A percentile compares a stretch with the other conserved stretches of the same genome.
These are phyloP conservation scores for Populus pruinosa DNA, from an alignment of 345 rosid genomes.

Conservation along the genomic window DNA sequence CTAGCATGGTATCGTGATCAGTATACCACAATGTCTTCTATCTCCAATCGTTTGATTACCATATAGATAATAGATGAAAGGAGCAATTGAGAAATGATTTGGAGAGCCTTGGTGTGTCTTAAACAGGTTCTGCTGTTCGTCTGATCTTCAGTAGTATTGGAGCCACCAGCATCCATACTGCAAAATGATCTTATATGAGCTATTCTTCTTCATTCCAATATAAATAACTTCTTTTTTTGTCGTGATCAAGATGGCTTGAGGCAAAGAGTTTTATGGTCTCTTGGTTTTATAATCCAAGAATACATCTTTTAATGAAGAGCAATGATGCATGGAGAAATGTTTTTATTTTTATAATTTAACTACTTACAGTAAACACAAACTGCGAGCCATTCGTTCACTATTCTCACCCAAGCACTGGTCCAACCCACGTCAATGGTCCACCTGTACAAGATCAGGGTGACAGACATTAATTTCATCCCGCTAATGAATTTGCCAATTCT, in stretches of 20 bases:
- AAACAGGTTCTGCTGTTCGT: constrained; percentile 36
- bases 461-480: too few relatives aligned
- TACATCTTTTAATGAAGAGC: too few relatives aligned
- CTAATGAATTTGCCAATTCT: too few relatives aligned
- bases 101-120: neutral
- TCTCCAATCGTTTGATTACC: neutral
- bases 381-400: constrained; percentile 92
- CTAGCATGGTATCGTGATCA: neutral
- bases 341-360: neutral
- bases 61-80: constrained; percentile 6
- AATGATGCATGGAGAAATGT: too few relatives aligned
- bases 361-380: constrained; percentile 84
- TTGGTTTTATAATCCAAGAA: neutral
- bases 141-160: constrained; percentile 57
- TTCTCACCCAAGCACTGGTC: constrained; percentile 97
- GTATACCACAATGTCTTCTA: constrained; percentile 1
- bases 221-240: neutral
- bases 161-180: constrained; percentile 94
- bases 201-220: neutral
- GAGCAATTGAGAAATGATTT: neutral
- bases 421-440: constrained; percentile 99
- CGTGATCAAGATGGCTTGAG: neutral
- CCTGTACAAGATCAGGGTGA: constrained; percentile 34
- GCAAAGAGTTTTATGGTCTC: neutral
- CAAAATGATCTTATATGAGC: constrained; percentile 1